Evolutionary conservation across 208 protist species (phyloP), one percentile per base, ranked within the genome.

Genomic region (Trypanosoma lewisi): DNA sequence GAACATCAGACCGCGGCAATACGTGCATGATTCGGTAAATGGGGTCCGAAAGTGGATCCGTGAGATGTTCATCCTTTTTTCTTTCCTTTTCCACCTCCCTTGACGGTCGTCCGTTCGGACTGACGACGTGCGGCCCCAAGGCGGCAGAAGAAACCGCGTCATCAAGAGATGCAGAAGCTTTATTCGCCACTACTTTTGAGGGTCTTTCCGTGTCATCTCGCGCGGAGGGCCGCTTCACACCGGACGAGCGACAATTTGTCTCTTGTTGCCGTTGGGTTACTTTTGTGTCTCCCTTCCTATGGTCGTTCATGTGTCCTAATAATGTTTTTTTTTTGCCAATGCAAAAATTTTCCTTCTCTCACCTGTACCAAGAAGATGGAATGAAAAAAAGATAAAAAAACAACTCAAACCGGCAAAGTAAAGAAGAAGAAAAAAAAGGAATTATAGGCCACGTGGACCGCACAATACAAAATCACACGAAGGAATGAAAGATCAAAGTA

Each of bases 21-120:
- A 64, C 42, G 66, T 91, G 89, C 84, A 96, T 92, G 47, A 96
- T 84, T 57, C 89, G 77, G 65, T 96, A 93, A 27, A 96, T 79
- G 0, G 87, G 79, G 58, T 93, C 85, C 23, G 75, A 57, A 5
- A 52, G 27, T 5, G n/a, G 47, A 11, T 11, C 23, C 14, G 28
- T 2, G 16, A 28, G 23, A 51, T 14, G 2, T 39, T 4, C 4
- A 53, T 53, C 11, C 41, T 44, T 50, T 48, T 44, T 50, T 11
- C 17, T 7, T 41, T 51, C 47, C 47, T 51, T 25, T 21, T 23
- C 17, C 17, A 11, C 19, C 39, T n/a, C 30, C 28, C 42, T 49
- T 25, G 12, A 5, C 37, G 21, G 8, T 0, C 6, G 9, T 52
- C 17, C 31, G 14, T 52, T 45, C 3, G 41, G 36, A 27, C 11